Conservation (phyloP, 768 basidiomycete genomes). For the Hygrophorus russula region DNA sequence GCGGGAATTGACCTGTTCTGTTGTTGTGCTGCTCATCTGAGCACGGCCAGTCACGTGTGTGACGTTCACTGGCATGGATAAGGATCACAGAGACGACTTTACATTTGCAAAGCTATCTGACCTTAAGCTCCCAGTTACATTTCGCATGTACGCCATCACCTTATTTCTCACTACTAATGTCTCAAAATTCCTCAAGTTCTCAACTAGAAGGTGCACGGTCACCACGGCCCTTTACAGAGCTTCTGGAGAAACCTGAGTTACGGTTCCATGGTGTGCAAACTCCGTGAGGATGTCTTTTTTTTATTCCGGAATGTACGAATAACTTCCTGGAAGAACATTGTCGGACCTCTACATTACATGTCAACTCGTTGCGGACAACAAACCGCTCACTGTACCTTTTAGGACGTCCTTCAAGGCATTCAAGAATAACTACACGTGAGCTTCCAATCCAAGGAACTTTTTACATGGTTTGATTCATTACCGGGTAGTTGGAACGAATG, state of each 20-base stretch:
- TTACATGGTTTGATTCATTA: neutral
- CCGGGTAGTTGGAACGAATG: slow-evolving; percentile 84
- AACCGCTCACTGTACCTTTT: slow-evolving; percentile 84
- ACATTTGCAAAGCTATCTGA: slow-evolving; percentile 88
- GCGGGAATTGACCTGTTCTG: neutral
- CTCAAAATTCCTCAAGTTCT: slow-evolving; percentile 34
- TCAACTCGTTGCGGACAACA: slow-evolving; percentile 88
- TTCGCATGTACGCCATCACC: slow-evolving; percentile 52
- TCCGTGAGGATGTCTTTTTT: slow-evolving; percentile 35
- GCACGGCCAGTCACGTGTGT: neutral
- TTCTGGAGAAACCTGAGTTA: slow-evolving; percentile 75
- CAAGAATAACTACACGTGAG: slow-evolving; percentile 70
- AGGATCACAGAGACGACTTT: slow-evolving; percentile 71
- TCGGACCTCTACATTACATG: slow-evolving; percentile 93
- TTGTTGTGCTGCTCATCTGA: neutral
- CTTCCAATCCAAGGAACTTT: slow-evolving; percentile 2
- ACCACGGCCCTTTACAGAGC: slow-evolving; percentile 61
- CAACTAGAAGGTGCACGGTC: slow-evolving; percentile 78
- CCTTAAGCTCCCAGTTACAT: slow-evolving; percentile 78
- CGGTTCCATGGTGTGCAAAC: slow-evolving; percentile 77
- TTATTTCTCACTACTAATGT: neutral
- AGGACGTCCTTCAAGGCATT: slow-evolving; percentile 90
- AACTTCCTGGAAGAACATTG: slow-evolving; percentile 47
- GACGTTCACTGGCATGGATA: slow-evolving; percentile 27
- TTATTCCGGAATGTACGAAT: slow-evolving; percentile 13